phyloP scores from a whole-genome alignment of 257 asterid species.

The Nyctanthes arbortristis region DNA sequence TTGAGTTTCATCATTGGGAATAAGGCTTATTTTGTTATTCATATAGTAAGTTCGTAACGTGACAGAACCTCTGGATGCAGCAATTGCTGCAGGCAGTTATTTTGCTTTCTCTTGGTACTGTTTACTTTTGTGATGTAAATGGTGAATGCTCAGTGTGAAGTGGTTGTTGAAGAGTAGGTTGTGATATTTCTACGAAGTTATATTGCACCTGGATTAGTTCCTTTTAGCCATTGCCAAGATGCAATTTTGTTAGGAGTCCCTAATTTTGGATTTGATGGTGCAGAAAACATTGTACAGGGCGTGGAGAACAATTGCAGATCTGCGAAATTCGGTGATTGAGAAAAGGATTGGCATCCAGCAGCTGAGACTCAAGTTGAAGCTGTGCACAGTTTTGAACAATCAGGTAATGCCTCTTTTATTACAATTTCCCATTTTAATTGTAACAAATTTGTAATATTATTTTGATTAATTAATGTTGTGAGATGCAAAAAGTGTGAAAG shows the following conservation, averaged over 20 bases:
- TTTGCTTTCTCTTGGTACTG: neutral
- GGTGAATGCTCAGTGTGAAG: constrained; percentile 12
- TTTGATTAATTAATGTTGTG: neutral
- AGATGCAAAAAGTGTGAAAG: neutral
- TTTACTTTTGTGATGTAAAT: neutral
- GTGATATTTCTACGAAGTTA: neutral
- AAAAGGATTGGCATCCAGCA: constrained; percentile 67
- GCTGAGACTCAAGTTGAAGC: constrained; percentile 61
- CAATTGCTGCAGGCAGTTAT: neutral
- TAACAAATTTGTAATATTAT: neutral
- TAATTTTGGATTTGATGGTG: constrained; percentile 36
- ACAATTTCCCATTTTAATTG: neutral
- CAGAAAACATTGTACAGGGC: constrained; percentile 71
- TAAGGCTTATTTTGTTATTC: neutral
- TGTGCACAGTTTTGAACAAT: constrained; percentile 58
- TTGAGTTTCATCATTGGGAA: neutral
- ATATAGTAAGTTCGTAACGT: neutral
- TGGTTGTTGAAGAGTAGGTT: neutral
- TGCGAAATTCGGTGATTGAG: constrained; percentile 52
- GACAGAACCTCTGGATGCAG: neutral
- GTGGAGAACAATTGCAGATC: constrained; percentile 49
- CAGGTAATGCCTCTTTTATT: constrained; percentile 52
- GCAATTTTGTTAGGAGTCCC: constrained; percentile 1
- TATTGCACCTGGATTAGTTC: neutral
- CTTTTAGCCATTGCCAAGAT: constrained; percentile 4